A percentile compares a stretch with the other conserved stretches of the same genome.
These are phyloP conservation scores for Acaromyces ingoldii DNA, from an alignment of 1,284 basidiomycete genomes.

Conservation along the genomic window DNA sequence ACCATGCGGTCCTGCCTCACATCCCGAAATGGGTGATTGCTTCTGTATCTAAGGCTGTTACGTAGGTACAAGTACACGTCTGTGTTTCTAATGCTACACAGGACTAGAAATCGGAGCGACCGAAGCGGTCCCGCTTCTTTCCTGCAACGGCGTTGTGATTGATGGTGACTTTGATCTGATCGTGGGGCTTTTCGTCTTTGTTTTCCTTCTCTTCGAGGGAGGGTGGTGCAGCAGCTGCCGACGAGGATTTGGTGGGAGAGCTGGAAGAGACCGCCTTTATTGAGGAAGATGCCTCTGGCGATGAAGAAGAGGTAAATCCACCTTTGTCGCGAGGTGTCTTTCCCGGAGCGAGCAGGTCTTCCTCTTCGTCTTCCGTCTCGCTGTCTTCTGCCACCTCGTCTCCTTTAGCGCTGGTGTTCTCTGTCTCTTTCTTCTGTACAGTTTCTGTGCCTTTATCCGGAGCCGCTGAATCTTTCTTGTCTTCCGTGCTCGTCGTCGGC, in stretches of 20 bases:
- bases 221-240: neutral
- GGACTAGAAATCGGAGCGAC: constrained; percentile 1
- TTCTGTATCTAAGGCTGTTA: too few species aligned
- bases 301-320: neutral
- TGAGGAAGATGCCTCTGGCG: neutral
- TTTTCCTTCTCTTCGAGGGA: neutral
- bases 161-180: neutral
- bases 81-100: too few species aligned
- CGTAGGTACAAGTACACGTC: too few species aligned
- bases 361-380: neutral
- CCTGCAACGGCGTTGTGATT: neutral
- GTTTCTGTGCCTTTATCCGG: neutral
- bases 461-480: too few species aligned
- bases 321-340: neutral
- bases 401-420: neutral
- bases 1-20: too few species aligned
- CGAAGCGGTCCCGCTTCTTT: constrained; percentile 3
- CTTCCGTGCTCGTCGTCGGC: neutral
- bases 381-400: neutral
- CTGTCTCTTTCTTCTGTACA: neutral
- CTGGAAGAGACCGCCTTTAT: too few species aligned
- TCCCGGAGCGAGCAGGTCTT: neutral
- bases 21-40: too few species aligned
- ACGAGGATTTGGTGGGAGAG: too few species aligned
- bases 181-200: neutral